Evolutionary conservation across 352 stramenopile species (phyloP).

Genomic region (Globisporangium sylvaticum): DNA sequence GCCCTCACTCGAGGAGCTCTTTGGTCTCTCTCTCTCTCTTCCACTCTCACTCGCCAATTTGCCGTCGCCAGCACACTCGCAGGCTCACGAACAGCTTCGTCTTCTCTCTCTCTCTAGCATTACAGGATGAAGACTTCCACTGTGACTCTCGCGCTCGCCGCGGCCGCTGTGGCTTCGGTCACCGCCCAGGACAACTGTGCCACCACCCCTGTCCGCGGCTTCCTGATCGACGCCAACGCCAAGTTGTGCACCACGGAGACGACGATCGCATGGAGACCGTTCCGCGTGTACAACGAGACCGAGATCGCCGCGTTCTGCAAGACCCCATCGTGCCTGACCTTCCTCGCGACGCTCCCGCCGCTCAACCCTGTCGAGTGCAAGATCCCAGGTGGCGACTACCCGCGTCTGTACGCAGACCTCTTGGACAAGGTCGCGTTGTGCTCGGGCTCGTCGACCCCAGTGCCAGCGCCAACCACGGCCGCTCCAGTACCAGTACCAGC

Average conservation of each 20-base stretch:
- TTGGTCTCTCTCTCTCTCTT: background rate
- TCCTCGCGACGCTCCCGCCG: conserved; percentile 5
- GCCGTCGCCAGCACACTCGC: background rate
- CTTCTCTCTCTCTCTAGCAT: background rate
- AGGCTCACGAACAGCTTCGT: background rate
- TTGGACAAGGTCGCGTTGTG: background rate
- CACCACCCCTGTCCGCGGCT: background rate
- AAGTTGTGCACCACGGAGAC: background rate
- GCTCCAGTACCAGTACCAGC: background rate
- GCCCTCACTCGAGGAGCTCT: background rate
- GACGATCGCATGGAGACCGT: background rate
- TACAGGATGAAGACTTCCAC: background rate
- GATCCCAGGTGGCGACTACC: background rate
- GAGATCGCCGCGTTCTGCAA: conserved; percentile 7
- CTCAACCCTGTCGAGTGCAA: conserved; percentile 6
- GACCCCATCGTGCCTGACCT: background rate
- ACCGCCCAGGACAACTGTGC: background rate
- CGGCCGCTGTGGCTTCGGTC: background rate
- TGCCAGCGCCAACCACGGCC: background rate
- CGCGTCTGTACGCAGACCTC: background rate
- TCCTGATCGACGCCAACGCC: background rate
- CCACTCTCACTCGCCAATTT: background rate
- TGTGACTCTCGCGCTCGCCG: background rate
- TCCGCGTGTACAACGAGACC: conserved; percentile 4
- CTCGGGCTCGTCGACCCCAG: background rate